Base-by-base conservation (phyloP, 208 protist species). In the Balamuthia mandrillaris region DNA sequence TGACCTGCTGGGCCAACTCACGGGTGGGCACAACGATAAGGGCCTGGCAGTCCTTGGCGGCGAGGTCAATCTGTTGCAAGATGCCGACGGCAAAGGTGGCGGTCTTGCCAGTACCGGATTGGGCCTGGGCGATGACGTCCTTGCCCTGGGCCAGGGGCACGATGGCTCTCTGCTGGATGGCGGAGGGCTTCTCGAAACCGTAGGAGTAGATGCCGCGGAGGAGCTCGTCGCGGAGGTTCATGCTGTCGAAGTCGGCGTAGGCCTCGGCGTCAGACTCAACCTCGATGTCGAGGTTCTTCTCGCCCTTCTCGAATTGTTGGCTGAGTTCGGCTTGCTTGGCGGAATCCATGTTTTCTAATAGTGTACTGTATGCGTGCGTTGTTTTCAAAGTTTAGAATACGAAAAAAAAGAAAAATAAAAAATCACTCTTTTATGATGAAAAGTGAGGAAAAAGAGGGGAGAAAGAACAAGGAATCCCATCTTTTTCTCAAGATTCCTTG, bases 181-280 rank as follows among this genome's bases (percentile, higher is more conserved):
- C 96, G 52, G 97, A 99, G 49, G 97, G 98, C 91, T 98, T 98
- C 92, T 99, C 97, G 89, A 99, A 99, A 93, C 97, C 98, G 90
- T 99, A 98, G 10, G 95, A 94, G 91, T 99, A 99, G 86, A 99
- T 98, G 87, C 98, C 97, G 74, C 96, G 93, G 54, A 98, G 91
- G 1, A 99, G 94, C 70, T 98, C 95, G 37, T 96, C 95, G 88
- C 96, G 95, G 18, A 99, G 95, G 31, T 95, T 94, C 98, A 99
- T 99, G 85, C 98, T 92, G 89, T 99, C 98, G 91, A 99, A 99
- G 35, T 74, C 61, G 27, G 61, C 45, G 24, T 66, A 51, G 63
- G 66, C 41, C 51, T 86, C 66, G 42, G 77, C 81, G 14, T 86
- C 81, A 29, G 96, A 94, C 79, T 96, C 89, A 88, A 97, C 95